These are phyloP conservation scores for Paspalum notatum DNA, from an alignment of 176 grass and related monocot species.

Conservation along the genomic window DNA sequence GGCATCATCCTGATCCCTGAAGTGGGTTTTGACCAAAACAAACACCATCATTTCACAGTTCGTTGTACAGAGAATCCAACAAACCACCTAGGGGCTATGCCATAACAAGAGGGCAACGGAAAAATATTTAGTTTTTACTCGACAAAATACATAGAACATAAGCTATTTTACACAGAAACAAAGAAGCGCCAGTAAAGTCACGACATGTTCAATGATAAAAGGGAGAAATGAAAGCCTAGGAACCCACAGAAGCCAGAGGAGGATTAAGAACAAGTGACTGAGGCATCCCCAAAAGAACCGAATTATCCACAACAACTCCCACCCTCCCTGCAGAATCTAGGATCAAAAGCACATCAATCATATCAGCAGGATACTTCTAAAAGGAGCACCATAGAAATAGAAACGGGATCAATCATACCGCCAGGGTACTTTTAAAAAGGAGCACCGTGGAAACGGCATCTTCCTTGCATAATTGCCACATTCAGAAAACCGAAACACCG, in stretches of 20 bases:
- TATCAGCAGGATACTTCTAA: neutral
- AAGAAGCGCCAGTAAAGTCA: neutral
- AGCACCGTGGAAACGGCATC: neutral
- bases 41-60: neutral
- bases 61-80: neutral
- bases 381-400: neutral
- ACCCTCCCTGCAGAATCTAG: no score
- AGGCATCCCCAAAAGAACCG: constrained; percentile 9
- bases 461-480: constrained; percentile 6
- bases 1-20: neutral
- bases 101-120: constrained; percentile 6
- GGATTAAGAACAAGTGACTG: neutral
- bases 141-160: neutral
- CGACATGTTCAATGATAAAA: constrained; percentile 1
- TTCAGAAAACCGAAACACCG: neutral
- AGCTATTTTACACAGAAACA: neutral
- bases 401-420: neutral
- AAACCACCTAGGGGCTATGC: neutral
- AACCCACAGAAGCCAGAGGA: neutral
- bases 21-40: neutral
- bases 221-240: neutral
- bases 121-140: neutral
- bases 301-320: constrained; percentile 19
- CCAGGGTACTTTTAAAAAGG: neutral
- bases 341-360: constrained; percentile 22